phyloP scores from a whole-genome alignment of 805 yeast species.

The Suhomyces canberraensis region DNA sequence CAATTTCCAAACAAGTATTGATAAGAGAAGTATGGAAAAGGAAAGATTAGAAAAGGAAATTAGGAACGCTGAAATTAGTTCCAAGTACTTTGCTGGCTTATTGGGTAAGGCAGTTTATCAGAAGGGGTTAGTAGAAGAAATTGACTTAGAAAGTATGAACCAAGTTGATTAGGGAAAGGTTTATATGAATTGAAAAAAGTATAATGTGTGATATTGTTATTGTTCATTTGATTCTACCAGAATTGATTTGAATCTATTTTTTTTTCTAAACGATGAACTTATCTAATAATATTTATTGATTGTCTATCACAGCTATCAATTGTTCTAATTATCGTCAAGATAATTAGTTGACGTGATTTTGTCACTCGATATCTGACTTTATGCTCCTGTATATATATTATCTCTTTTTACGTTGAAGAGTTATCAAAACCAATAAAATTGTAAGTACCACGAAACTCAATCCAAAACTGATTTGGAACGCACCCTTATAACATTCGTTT shows the following conservation, averaged over 20 bases:
- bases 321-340: no score
- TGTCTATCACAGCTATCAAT: no score
- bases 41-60: conserved; percentile 51
- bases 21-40: conserved; percentile 56
- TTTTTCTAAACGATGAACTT: no score
- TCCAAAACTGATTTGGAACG: conserved; percentile 30
- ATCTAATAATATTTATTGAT: no score
- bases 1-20: conserved; percentile 63
- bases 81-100: conserved; percentile 52
- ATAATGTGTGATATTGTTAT: no score
- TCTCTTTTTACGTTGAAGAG: conserved; percentile 18
- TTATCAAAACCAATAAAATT: conserved; percentile 23
- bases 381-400: background rate
- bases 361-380: no score
- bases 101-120: conserved; percentile 44
- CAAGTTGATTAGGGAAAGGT: conserved; percentile 38
- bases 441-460: conserved; percentile 26
- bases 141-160: conserved; percentile 43
- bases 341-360: no score
- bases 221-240: no score
- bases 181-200: background rate
- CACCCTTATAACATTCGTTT: conserved; percentile 35
- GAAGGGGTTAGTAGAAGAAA: conserved; percentile 35
- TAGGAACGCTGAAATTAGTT: conserved; percentile 54
- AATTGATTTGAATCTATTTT: no score